These are phyloP conservation scores for Septoria petroselini DNA, from an alignment of 2,329 filamentous ascomycete species.

Conservation along the genomic window DNA sequence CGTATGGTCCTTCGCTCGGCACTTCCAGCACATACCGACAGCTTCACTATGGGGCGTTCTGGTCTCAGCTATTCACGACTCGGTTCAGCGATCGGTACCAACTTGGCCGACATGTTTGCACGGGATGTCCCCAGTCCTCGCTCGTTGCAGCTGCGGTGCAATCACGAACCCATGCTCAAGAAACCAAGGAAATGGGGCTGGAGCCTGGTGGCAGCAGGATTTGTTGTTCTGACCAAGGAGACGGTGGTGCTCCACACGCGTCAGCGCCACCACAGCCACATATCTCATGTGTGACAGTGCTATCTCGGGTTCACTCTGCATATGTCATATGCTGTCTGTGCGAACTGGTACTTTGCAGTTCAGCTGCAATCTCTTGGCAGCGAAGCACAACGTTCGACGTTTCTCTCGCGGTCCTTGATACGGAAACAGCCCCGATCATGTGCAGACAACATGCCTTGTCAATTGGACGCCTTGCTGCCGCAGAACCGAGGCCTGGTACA, in stretches of 20 bases:
- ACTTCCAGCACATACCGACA: slow-evolving; percentile 9
- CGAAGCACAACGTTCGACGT: too few relatives aligned
- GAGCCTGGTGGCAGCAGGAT: too few relatives aligned
- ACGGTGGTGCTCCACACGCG: not conserved
- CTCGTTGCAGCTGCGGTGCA: not conserved
- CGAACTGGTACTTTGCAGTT: too few relatives aligned
- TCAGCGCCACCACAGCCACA: slow-evolving; percentile 14
- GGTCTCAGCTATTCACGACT: not conserved
- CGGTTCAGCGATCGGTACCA: not conserved
- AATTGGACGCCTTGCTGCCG: too few relatives aligned
- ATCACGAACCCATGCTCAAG: not conserved
- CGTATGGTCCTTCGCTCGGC: not conserved
- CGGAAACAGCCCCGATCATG: too few relatives aligned
- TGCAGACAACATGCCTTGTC: too few relatives aligned
- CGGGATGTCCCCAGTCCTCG: not conserved
- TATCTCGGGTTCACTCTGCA: not conserved
- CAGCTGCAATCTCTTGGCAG: too few relatives aligned
- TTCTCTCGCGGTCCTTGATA: too few relatives aligned
- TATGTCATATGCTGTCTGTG: not conserved
- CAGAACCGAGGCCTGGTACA: too few relatives aligned
- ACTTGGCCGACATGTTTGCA: slow-evolving; percentile 4
- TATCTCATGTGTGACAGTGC: not conserved
- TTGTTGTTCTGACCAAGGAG: slow-evolving; percentile 1
- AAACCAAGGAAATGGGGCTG: slow-evolving; percentile 4
- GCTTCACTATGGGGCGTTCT: not conserved